Percentiles rank a stretch among this genome's conserved stretches.
Conservation (phyloP, 2,329 filamentous ascomycete species). For the Diaporthe capsici region DNA sequence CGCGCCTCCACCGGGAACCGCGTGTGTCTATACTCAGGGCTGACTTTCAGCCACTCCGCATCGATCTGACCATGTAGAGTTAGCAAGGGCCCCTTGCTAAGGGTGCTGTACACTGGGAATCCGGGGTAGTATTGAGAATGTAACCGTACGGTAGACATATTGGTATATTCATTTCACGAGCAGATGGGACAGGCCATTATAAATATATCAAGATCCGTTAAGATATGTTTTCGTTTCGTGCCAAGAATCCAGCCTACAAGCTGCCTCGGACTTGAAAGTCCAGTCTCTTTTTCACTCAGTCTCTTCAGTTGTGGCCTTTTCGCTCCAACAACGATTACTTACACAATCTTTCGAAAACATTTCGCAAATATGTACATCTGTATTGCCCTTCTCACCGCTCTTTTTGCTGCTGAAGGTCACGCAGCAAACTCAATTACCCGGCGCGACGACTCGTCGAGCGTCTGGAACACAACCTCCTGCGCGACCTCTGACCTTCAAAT, state of each 20-base stretch:
- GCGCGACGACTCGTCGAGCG: not conserved
- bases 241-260: too few relatives aligned
- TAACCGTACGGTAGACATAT: not conserved
- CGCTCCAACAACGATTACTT: not conserved
- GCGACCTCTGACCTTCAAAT: not conserved
- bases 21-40: not conserved
- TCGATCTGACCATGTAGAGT: not conserved
- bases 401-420: not conserved
- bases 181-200: not conserved
- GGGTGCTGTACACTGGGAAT: not conserved
- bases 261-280: not conserved
- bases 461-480: slow-evolving; percentile 3
- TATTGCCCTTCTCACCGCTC: not conserved
- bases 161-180: too few relatives aligned
- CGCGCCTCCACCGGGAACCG: not conserved
- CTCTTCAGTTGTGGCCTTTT: too few relatives aligned
- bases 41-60: not conserved
- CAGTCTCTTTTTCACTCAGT: not conserved
- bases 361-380: not conserved
- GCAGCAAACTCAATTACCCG: not conserved
- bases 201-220: not conserved
- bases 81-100: not conserved
- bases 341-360: not conserved
- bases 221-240: not conserved
- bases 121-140: not conserved